Conservation (phyloP, 352 stramenopile genomes). For the Globisporangium uncinulatum region DNA sequence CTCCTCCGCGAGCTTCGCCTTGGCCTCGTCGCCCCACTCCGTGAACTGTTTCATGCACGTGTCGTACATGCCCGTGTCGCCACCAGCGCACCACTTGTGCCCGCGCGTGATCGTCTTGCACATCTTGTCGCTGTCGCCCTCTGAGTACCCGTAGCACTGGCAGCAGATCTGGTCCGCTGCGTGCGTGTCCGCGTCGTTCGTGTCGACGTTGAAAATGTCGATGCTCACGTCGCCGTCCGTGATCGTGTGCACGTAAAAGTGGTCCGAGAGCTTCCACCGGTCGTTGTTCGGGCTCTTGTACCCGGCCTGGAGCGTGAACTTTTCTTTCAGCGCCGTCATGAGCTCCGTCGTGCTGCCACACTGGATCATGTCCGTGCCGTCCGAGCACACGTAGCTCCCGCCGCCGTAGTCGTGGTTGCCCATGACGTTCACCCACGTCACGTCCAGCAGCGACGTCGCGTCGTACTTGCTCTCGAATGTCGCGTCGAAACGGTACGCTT, state of each 20-base stretch:
- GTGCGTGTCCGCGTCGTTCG: constrained; percentile 42
- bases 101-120: constrained; percentile 54
- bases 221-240: constrained; percentile 27
- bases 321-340: constrained; percentile 10
- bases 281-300: constrained; percentile 46
- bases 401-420: constrained; percentile 73
- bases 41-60: constrained; percentile 63
- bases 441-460: constrained; percentile 32
- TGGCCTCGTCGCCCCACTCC: constrained; percentile 63
- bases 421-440: constrained; percentile 61
- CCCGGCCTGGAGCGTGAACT: constrained; percentile 17
- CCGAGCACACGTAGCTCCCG: constrained; percentile 47
- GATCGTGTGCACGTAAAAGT: constrained; percentile 38
- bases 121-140: constrained; percentile 28
- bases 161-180: constrained; percentile 72
- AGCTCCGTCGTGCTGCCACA: constrained; percentile 10
- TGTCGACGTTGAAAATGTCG: constrained; percentile 53
- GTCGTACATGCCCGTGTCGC: constrained; percentile 53
- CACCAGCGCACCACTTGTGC: constrained; percentile 47
- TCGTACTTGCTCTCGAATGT: constrained; percentile 60
- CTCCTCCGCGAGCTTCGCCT: constrained; percentile 41
- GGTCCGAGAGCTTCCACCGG: constrained; percentile 39
- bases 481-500: constrained; percentile 40
- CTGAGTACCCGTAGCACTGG: constrained; percentile 76
- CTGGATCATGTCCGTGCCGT: constrained; percentile 4